Conservation (phyloP, 2,329 filamentous ascomycete genomes). For the Colletotrichum melonis region DNA sequence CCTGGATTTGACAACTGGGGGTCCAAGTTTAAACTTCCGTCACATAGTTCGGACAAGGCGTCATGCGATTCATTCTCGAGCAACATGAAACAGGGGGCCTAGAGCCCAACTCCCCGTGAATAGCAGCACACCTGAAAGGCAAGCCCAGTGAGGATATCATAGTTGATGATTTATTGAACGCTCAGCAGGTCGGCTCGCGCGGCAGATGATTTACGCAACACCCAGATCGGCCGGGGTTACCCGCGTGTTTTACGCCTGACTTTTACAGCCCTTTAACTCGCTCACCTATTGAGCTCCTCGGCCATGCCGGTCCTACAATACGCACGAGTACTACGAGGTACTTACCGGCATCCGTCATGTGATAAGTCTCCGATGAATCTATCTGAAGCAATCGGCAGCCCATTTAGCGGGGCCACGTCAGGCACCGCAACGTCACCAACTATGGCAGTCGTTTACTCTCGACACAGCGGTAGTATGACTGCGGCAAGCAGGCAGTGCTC, state of each 20-base stretch:
- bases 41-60: neutral
- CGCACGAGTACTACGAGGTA: neutral
- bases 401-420: neutral
- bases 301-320: neutral
- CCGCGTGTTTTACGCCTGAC: neutral
- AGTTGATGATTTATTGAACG: neutral
- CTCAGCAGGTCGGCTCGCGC: neutral
- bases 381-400: constrained; percentile 8
- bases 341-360: neutral
- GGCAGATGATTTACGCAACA: neutral
- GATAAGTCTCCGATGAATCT: neutral
- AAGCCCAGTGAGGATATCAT: neutral
- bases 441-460: neutral
- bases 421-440: neutral
- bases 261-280: neutral
- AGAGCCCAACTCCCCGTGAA: neutral
- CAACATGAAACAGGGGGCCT: constrained; percentile 15
- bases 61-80: neutral
- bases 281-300: neutral
- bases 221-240: neutral
- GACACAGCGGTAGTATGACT: neutral
- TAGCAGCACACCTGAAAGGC: neutral
- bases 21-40: neutral
- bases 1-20: neutral
- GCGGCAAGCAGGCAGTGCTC: neutral